Base-by-base conservation (phyloP, 2,329 filamentous ascomycete genomes). In the Stagonosporopsis rhizophila region DNA sequence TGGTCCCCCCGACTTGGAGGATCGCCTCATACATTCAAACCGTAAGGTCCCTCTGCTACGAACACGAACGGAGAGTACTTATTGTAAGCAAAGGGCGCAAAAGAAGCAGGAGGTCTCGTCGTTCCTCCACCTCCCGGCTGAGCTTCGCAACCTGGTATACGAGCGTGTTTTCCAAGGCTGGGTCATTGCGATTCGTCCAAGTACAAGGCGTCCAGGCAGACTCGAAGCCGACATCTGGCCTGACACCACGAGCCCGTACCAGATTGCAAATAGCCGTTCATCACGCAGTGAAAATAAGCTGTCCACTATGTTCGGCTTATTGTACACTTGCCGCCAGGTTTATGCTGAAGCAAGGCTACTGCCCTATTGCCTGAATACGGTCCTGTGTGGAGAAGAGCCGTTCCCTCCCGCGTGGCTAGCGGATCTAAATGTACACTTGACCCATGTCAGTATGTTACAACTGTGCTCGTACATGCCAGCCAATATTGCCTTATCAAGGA, bases 311-410 rank as follows among this genome's bases (percentile, higher is more conserved):
- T 25, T 56, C 14, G 17, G 41, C 47, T 14, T 56, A 11, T 25
- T 51, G 15, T 47, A 37, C 15, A 51, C 46, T 28, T 56, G 53
- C 30, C 41, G 41, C 38, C 46, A 47, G 7, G 19, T 51, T 11
- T 27, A 51, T 39, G 30, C 41, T 14, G 46, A 56, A 49, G 40
- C 53, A 22, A 56, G 42, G 19, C 37, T 47, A 12, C 23, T 52
- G 9, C 30, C 42, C 20, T 52, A 32, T 17, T 25, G 38, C 7
- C 19, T 47, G 11, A 44, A 37, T 15, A 45, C 42, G 6, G 9
- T 34, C 23, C n/a, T 52, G 11, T 46, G 28, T 28, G 53, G 47
- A 34, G 42, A 56, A n/a, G 15, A 6, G 4, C 23, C 20, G 12
- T 42, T 46, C 23, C 42, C 53, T 25, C 19, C 17, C 15, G 42